Percentiles rank a stretch among this genome's conserved stretches.
These are phyloP conservation scores for Hypoxylon sp. DNA, from an alignment of 2,329 filamentous ascomycete genomes.

Conservation along the genomic window DNA sequence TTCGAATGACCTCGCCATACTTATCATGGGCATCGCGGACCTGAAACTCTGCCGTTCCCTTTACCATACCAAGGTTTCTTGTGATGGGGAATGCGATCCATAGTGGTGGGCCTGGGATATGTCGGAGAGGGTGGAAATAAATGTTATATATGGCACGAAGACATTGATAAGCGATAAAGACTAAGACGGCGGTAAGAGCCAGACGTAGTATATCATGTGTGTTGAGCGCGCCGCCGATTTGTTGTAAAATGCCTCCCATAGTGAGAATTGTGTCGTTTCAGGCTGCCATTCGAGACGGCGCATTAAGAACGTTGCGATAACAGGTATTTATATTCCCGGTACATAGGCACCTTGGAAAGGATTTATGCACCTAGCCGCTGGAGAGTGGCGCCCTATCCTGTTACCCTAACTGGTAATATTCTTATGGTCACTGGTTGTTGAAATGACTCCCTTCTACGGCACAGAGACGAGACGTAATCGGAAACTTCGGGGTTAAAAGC, in stretches of 20 bases:
- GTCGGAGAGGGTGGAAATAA: constrained; percentile 52
- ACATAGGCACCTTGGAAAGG: constrained; percentile 3
- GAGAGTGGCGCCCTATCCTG: neutral
- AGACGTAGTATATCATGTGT: constrained; percentile 11
- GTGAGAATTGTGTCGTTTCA: constrained; percentile 9
- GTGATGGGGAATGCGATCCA: constrained; percentile 48
- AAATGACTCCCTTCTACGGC: neutral
- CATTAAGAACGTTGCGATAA: neutral
- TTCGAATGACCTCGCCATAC: constrained; percentile 56
- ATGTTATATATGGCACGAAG: constrained; percentile 48
- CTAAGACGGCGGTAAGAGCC: constrained; percentile 2
- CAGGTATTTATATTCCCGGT: neutral
- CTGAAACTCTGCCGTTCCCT: constrained; percentile 39
- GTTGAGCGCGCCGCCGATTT: constrained; percentile 24
- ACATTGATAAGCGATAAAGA: constrained; percentile 35
- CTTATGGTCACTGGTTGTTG: neutral
- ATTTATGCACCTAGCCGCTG: constrained; percentile 7
- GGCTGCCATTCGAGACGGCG: constrained; percentile 1
- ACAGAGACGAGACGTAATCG: neutral
- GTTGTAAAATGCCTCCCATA: constrained; percentile 37
- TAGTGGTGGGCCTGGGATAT: constrained; percentile 49
- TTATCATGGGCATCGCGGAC: constrained; percentile 47
- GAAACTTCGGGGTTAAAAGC: neutral
- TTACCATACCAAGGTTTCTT: constrained; percentile 42
- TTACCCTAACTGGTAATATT: neutral